These are phyloP conservation scores for Citeromyces nyonsensis DNA, from an alignment of 805 yeast genomes.

Conservation along the genomic window DNA sequence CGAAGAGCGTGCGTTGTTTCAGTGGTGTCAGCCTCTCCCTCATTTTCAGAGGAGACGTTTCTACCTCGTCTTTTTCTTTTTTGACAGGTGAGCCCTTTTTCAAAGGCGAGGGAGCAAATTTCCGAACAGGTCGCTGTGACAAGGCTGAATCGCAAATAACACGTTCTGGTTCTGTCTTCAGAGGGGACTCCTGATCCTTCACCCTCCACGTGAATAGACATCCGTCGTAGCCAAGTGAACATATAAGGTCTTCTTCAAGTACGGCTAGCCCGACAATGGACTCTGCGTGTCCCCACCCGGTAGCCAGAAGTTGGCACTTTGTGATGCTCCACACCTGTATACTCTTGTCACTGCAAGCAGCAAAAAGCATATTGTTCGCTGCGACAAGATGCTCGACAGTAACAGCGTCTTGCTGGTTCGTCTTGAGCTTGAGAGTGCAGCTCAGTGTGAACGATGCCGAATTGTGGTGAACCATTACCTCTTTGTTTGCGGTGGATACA, in stretches of 20 bases:
- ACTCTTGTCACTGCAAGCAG: constrained; percentile 41
- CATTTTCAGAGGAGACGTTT: too few species aligned
- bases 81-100: too few species aligned
- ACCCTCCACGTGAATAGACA: constrained; percentile 34
- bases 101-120: too few species aligned
- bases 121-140: too few species aligned
- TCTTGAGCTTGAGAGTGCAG: constrained; percentile 23
- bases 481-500: constrained; percentile 30
- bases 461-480: constrained; percentile 19
- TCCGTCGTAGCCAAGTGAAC: constrained; percentile 35
- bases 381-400: constrained; percentile 26
- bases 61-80: too few species aligned
- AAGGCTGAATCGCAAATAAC: too few species aligned
- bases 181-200: not conserved
- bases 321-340: constrained; percentile 29
- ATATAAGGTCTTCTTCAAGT: constrained; percentile 8
- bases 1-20: too few species aligned
- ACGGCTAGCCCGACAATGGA: constrained; percentile 25
- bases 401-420: constrained; percentile 23
- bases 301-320: constrained; percentile 28
- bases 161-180: too few species aligned
- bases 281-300: constrained; percentile 49
- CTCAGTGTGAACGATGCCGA: constrained; percentile 14
- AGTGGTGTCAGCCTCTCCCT: too few species aligned
- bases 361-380: constrained; percentile 16